These are phyloP conservation scores for Luvunga scandens DNA, from an alignment of 345 rosid genomes.

Conservation along the genomic window DNA sequence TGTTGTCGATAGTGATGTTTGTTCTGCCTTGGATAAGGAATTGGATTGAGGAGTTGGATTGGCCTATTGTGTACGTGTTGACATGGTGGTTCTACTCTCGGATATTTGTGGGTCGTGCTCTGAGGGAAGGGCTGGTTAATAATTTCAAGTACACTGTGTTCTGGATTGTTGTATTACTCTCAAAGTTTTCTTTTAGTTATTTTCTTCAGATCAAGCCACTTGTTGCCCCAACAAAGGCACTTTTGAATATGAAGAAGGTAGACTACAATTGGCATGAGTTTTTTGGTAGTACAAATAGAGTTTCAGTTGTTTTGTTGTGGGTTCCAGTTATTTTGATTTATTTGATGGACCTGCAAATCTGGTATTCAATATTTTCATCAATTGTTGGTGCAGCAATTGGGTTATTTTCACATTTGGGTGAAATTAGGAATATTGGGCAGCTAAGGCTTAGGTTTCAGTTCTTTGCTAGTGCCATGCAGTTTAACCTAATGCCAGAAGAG, in stretches of 20 bases:
- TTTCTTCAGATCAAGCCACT: slow-evolving; percentile 77
- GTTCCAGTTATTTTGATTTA: slow-evolving; percentile 72
- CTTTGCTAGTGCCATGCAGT: slow-evolving; percentile 89
- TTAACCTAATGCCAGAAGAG: slow-evolving; percentile 84
- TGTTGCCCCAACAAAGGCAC: slow-evolving; percentile 62
- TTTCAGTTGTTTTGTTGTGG: slow-evolving; percentile 65
- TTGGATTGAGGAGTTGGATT: slow-evolving; percentile 64
- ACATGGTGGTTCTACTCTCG: slow-evolving; percentile 93
- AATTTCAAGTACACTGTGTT: slow-evolving; percentile 74
- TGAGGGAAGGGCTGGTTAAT: slow-evolving; percentile 82
- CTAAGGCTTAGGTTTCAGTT: slow-evolving; percentile 90
- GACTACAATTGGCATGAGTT: slow-evolving; percentile 68
- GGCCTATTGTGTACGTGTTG: slow-evolving; percentile 50
- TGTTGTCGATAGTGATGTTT: slow-evolving; percentile 67
- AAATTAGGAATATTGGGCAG: slow-evolving; percentile 80
- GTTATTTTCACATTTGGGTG: slow-evolving; percentile 84
- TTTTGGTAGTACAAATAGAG: slow-evolving; percentile 58
- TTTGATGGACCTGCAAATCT: slow-evolving; percentile 82
- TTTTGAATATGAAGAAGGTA: slow-evolving; percentile 29
- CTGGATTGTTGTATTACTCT: slow-evolving; percentile 57
- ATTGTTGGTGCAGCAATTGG: slow-evolving; percentile 65
- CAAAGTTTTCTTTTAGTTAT: slow-evolving; percentile 80
- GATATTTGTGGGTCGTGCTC: slow-evolving; percentile 80
- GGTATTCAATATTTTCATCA: slow-evolving; percentile 81
- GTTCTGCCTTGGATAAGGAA: slow-evolving; percentile 84